Evolutionary conservation across 2,329 filamentous ascomycete species (phyloP), one percentile per base, ranked within the genome.

Genomic region (Diaporthe sp.): DNA sequence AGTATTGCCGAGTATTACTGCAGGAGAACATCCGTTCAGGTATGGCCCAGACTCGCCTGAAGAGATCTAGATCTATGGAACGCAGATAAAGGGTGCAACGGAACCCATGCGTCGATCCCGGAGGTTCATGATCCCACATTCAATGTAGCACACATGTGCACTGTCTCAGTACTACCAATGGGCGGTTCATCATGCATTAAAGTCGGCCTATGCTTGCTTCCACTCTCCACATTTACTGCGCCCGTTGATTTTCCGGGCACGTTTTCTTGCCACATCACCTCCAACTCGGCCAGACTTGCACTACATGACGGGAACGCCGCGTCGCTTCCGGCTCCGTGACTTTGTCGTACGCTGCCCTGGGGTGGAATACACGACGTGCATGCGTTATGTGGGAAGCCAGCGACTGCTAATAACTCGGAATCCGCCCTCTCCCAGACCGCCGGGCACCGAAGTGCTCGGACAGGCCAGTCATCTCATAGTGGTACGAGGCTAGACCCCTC

Each of bases 191-290:
- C 44, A 12, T 66, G 63, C 63, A 66, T 66, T 5, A 51, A 66
- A 66, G 63, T 66, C 63, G 63, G 51, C 63, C 63, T 51, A 53
- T 66, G 63, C 44, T 37, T 66, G 63, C 63, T 35, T 66, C 22
- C 13, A 30, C 44, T 37, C 63, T n/a, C 63, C 63, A 66, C 63
- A 37, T 37, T 17, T 37, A 32, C 32, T 51, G 63, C 63, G 39
- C 27, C 63, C 44, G 44, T 66, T 66, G 44, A 66, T 37, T 27
- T 51, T 27, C 63, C 63, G 30, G 37, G n/a, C 30, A 51, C 30
- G 44, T 66, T 50, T 19, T 13, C 30, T 66, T 66, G 63, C 63
- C 63, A 51, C 44, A 66, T 51, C 63, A 51, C 44, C 22, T 51
- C 39, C 30, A 66, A 37, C 44, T 19, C n/a, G 10, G 4, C 44